phyloP scores from a whole-genome alignment of 352 stramenopile species.

The Phytophthora macrochlamydospora region DNA sequence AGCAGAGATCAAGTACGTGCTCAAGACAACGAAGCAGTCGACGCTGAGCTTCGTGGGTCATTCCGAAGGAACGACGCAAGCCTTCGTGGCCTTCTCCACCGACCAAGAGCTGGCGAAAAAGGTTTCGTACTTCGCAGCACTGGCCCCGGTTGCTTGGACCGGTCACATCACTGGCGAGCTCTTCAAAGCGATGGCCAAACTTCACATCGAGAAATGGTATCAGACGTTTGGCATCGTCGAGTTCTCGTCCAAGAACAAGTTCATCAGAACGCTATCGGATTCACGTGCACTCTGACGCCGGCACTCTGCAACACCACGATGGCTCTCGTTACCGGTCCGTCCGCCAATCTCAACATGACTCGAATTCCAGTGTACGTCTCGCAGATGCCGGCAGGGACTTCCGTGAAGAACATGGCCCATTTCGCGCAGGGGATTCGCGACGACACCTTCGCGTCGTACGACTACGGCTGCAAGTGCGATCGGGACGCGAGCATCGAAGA shows the following conservation, averaged over 20 bases:
- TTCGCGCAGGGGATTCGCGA: slow-evolving; percentile 56
- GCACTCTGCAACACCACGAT: slow-evolving; percentile 39
- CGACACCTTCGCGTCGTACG: slow-evolving; percentile 48
- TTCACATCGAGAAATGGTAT: slow-evolving; percentile 44
- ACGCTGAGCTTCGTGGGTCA: slow-evolving; percentile 55
- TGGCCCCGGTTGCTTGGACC: slow-evolving; percentile 50
- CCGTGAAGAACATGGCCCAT: slow-evolving; percentile 61
- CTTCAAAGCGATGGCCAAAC: no score
- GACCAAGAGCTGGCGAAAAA: slow-evolving; percentile 52
- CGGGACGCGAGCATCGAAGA: slow-evolving; percentile 23
- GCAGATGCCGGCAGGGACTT: slow-evolving; percentile 55
- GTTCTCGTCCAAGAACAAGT: slow-evolving; percentile 34
- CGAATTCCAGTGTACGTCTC: slow-evolving; percentile 58
- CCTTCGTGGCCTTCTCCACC: slow-evolving; percentile 48
- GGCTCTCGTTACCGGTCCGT: slow-evolving; percentile 41
- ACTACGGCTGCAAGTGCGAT: slow-evolving; percentile 56
- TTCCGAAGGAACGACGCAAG: slow-evolving; percentile 55
- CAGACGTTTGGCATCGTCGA: slow-evolving; percentile 39
- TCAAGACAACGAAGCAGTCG: slow-evolving; percentile 29
- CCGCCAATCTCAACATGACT: slow-evolving; percentile 45
- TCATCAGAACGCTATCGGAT: no score
- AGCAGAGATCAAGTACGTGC: slow-evolving; percentile 49
- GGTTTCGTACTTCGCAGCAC: slow-evolving; percentile 55
- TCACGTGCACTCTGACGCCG: slow-evolving; percentile 41
- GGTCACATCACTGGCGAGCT: no score